phyloP scores from a whole-genome alignment of 176 grass and related monocot genomes.

The Bromus sterilis region DNA sequence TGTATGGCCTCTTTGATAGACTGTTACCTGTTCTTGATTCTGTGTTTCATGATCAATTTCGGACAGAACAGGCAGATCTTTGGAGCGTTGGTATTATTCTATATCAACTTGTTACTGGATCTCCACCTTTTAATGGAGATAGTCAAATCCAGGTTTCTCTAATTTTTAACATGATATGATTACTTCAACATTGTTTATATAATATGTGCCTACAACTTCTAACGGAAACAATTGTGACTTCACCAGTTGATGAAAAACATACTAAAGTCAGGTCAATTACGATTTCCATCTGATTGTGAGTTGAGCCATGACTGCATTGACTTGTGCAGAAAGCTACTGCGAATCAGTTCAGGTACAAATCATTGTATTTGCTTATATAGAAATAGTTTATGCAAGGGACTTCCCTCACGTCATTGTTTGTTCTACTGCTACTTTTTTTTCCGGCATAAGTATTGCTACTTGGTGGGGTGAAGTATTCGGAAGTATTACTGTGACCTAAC shows the following conservation, averaged over 20 bases:
- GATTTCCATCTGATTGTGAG: slow-evolving; percentile 49
- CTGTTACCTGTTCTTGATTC: slow-evolving; percentile 13
- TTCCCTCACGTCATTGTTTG: not conserved
- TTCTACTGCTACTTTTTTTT: not conserved
- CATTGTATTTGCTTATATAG: not conserved
- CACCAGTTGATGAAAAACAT: slow-evolving; percentile 78
- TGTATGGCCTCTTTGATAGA: not conserved
- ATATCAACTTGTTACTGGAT: slow-evolving; percentile 92
- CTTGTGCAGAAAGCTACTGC: slow-evolving; percentile 88
- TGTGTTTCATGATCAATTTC: slow-evolving; percentile 15
- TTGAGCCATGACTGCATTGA: slow-evolving; percentile 75
- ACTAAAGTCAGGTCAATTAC: slow-evolving; percentile 54
- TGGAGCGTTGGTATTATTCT: slow-evolving; percentile 98
- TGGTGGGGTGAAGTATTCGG: not conserved
- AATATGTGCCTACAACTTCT: slow-evolving; percentile 2
- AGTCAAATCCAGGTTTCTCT: slow-evolving; percentile 81
- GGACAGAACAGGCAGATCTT: slow-evolving; percentile 88
- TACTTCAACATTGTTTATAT: not conserved
- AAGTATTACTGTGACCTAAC: not conserved
- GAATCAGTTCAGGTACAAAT: slow-evolving; percentile 66
- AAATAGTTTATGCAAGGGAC: not conserved
- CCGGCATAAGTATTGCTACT: not conserved
- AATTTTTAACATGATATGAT: slow-evolving; percentile 8
- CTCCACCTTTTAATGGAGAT: slow-evolving; percentile 81
- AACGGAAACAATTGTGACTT: slow-evolving; percentile 11